Percentiles rank a stretch among this genome's conserved stretches.
These are phyloP conservation scores for Paramecium pentaurelia DNA, from an alignment of 73 alveolate genomes.

Conservation along the genomic window DNA sequence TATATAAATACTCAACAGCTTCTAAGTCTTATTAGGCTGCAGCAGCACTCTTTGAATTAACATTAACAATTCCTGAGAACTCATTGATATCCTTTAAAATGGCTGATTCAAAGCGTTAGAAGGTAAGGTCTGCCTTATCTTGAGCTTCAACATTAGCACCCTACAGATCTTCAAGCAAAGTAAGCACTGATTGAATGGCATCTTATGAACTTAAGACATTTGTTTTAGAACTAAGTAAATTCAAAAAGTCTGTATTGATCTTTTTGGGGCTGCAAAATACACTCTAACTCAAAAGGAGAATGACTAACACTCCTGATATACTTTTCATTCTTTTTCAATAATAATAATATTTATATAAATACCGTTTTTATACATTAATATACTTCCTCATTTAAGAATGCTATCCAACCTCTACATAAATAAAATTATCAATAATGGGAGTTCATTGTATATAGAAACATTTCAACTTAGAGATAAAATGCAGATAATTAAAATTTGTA, in stretches of 20 bases:
- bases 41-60: slow-evolving; percentile 36
- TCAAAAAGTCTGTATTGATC: slow-evolving; percentile 20
- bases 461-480: neutral
- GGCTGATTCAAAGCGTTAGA: slow-evolving; percentile 7
- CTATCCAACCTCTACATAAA: neutral
- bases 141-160: slow-evolving; percentile 40
- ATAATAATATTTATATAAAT: neutral
- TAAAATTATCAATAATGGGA: neutral
- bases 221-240: slow-evolving; percentile 29
- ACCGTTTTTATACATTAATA: slow-evolving; percentile 1
- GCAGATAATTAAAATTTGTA: neutral
- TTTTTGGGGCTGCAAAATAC: slow-evolving; percentile 12
- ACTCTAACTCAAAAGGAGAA: neutral
- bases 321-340: neutral
- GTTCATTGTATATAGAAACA: neutral
- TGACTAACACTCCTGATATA: neutral
- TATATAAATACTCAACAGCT: neutral
- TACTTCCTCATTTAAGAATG: neutral
- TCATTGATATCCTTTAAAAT: neutral
- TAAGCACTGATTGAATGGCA: slow-evolving; percentile 28
- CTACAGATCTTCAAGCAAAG: neutral
- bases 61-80: slow-evolving; percentile 46
- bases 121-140: slow-evolving; percentile 33
- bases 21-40: slow-evolving; percentile 30
- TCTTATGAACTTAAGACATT: neutral